Base-by-base conservation (phyloP, 2,329 filamentous ascomycete species). In the Aspergillus niger region DNA sequence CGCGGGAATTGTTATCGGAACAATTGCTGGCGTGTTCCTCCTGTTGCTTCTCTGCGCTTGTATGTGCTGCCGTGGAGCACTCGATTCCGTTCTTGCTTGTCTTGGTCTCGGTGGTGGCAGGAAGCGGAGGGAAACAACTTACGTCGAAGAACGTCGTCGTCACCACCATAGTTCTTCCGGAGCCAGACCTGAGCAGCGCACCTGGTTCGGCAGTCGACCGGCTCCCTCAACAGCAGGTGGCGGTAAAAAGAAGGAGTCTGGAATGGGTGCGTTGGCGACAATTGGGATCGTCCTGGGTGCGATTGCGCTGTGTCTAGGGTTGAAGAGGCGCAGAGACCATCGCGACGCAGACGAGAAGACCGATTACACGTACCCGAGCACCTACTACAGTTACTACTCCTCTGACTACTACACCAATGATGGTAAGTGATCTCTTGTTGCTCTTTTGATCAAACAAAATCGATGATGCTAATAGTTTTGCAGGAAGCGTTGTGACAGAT, bases 1-100 rank as follows among this genome's bases (percentile, higher is more conserved):
- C 59, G 81, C 81, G 20, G 81, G 81, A 41, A 83, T 83, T 53
- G 81, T 83, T 58, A 80, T 83, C 56, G 81, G 81, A 43, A 76
- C 77, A 17, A 75, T 82, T 57, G 74, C 74, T 1, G 81, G 79
- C 53, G 74, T 80, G 10, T 69, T 81, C 51, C 65, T 82, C 11
- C 67, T 82, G 39, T 65, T 82, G 24, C 70, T 82, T 22, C 63
- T 82, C 24, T 80, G 78, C 64, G 70, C 73, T 55, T 81, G 76
- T 65, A 68, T 76, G 62, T 81, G 80, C 61, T 76, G 77, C 62
- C 78, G 74, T 47, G 75, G 77, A 10, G 66, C 74, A 28, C 57
- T 81, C 24, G 74, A 79, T 32, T 72, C 72, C 6, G 55, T 81
- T 3, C 68, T 80, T 26, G 77, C 72, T 41, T 72, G 79, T n/a